A percentile compares a stretch with the other conserved stretches of the same genome.
Conservation (phyloP, 768 basidiomycete genomes). For the Pluteus cervinus region DNA sequence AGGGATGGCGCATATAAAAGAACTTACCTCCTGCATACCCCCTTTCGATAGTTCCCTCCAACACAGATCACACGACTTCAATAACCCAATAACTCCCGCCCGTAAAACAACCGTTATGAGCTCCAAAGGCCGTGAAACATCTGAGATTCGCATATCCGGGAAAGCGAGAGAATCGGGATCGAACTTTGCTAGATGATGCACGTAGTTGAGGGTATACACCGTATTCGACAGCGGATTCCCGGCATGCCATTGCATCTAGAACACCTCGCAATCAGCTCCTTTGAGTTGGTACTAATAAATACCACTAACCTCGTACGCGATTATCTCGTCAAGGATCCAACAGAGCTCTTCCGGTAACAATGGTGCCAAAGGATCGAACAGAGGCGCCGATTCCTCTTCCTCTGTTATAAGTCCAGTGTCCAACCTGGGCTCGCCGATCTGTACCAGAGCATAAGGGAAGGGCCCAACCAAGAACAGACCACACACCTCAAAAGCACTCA, state of each 20-base stretch:
- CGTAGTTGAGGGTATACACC: constrained; percentile 72
- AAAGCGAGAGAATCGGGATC: constrained; percentile 45
- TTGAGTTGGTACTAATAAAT: constrained; percentile 2
- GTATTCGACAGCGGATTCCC: constrained; percentile 86
- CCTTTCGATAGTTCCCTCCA: constrained; percentile 82
- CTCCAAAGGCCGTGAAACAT: constrained; percentile 47
- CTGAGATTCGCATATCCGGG: constrained; percentile 17
- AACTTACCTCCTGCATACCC: constrained; percentile 67
- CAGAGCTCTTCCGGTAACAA: constrained; percentile 78
- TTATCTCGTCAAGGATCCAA: constrained; percentile 77
- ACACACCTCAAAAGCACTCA: constrained; percentile 85
- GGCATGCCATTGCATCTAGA: constrained; percentile 81
- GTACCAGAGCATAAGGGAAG: constrained; percentile 13
- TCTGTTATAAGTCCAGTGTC: constrained; percentile 67
- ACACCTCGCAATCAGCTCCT: constrained; percentile 10
- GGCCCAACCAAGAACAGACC: constrained; percentile 5
- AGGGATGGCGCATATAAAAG: constrained; percentile 7
- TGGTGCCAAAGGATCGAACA: constrained; percentile 57
- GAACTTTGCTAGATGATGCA: constrained; percentile 57
- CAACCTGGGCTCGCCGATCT: constrained; percentile 89
- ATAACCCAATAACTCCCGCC: constrained; percentile 56
- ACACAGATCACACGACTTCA: constrained; percentile 77
- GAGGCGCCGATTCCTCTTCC: constrained; percentile 38
- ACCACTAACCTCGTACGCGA: constrained; percentile 68
- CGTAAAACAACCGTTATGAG: constrained; percentile 67